Evolutionary conservation across 148 eudicot species (phyloP).

Genomic region (Silene conica): DNA sequence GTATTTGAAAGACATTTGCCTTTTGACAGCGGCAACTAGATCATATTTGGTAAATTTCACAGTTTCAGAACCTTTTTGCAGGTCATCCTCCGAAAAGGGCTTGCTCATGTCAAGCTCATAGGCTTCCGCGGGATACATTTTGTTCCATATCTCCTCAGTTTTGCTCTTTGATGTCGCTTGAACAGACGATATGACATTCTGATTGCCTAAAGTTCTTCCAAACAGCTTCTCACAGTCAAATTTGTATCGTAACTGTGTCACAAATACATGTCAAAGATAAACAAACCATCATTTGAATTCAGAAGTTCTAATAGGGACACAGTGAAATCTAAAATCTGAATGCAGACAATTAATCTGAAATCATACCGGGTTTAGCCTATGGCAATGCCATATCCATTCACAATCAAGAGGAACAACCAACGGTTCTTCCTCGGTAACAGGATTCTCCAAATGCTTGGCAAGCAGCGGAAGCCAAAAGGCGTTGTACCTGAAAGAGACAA

Average conservation of each 20-base stretch:
- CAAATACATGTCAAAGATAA: slow-evolving; percentile 10
- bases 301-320: too few species aligned
- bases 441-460: slow-evolving; percentile 52
- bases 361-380: slow-evolving; percentile 87
- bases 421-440: slow-evolving; percentile 43
- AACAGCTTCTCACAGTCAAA: slow-evolving; percentile 62
- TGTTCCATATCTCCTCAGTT: slow-evolving; percentile 64
- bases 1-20: slow-evolving; percentile 75
- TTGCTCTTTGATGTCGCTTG: slow-evolving; percentile 40
- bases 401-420: slow-evolving; percentile 91
- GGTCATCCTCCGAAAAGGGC: slow-evolving; percentile 21
- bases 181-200: slow-evolving; percentile 53
- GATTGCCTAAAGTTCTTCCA: slow-evolving; percentile 71
- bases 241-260: slow-evolving; percentile 67
- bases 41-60: slow-evolving; percentile 65
- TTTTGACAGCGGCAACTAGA: slow-evolving; percentile 61
- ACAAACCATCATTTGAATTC: slow-evolving; percentile 7
- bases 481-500: slow-evolving; percentile 22
- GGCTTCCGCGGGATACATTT: slow-evolving; percentile 62
- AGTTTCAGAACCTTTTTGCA: slow-evolving; percentile 18
- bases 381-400: slow-evolving; percentile 99
- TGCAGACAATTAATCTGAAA: background rate
- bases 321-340: too few species aligned
- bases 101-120: slow-evolving; percentile 44
- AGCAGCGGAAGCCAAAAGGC: slow-evolving; percentile 86